A percentile compares a stretch with the other conserved stretches of the same genome.
Conservation (phyloP, 1,139 yeast genomes). For the Protomyces inundatus region DNA sequence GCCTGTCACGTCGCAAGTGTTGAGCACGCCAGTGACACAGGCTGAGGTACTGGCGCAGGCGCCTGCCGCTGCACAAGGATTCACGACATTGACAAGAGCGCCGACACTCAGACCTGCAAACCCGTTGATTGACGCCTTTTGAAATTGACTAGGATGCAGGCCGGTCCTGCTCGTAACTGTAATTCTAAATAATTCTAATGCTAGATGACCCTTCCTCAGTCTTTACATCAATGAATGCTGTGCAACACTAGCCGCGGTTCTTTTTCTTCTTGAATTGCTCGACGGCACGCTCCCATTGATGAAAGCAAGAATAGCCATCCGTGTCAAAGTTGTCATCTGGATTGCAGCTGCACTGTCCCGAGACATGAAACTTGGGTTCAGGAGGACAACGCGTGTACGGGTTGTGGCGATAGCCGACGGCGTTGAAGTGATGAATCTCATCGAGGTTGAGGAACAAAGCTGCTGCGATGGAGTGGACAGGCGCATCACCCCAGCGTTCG, state of each 20-base stretch:
- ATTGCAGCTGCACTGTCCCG: slow-evolving; percentile 66
- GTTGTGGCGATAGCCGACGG: slow-evolving; percentile 70
- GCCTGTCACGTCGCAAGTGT: not conserved
- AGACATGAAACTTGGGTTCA: slow-evolving; percentile 46
- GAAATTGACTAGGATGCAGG: not conserved
- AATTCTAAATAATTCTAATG: not conserved
- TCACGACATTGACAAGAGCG: not conserved
- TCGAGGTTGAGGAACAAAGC: slow-evolving; percentile 62
- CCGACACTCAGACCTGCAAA: not conserved
- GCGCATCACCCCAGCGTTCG: slow-evolving; percentile 94
- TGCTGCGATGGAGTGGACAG: slow-evolving; percentile 85
- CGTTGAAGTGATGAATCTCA: slow-evolving; percentile 71
- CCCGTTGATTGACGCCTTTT: not conserved
- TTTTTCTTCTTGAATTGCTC: not conserved
- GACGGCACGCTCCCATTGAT: slow-evolving; percentile 33
- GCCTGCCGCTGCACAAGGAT: not conserved
- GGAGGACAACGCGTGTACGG: slow-evolving; percentile 82
- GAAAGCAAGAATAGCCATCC: slow-evolving; percentile 33
- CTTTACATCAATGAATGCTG: not conserved
- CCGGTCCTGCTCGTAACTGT: not conserved
- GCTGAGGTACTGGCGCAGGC: no score
- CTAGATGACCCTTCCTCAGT: not conserved
- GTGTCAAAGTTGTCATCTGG: slow-evolving; percentile 39
- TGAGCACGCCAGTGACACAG: not conserved
- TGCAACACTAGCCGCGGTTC: not conserved